Base-by-base conservation (phyloP, 371 early-diverging fungal species). In the Lichtheimia hyalospora region DNA sequence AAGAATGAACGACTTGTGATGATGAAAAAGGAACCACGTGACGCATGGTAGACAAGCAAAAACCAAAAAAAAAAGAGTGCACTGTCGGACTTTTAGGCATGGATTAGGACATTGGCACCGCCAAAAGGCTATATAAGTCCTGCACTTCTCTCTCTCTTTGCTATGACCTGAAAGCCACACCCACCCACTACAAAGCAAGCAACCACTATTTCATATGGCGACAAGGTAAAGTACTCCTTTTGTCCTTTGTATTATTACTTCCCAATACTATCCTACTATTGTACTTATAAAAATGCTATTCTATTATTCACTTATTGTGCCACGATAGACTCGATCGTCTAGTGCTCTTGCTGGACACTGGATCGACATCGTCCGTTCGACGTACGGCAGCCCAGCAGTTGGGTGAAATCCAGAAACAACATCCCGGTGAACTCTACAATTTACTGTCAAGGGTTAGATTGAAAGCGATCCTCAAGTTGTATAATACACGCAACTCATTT, bases 361-460 rank as follows among this genome's bases (percentile, higher is more conserved):
- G 97, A 23, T 92, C 94, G 6, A 96, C 96, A 1, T 81, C 92
- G 1, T 79, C 90, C 50, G 91, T 98, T 42, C 75, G 97, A 34
- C 75, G 82, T 18, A 93, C 97, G 8, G 98, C 98, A 12, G 97
- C 98, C 12, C 89, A 91, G 58, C 97, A 98, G 70, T 73, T 98
- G 54, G 97, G 97, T 21, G 92, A 94, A 59, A 92, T 97, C 60
- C 96, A 96, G 75, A 87, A 87, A 59, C 95, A 96, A 68, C 93
- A 96, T 66, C 96, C 97, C 12, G 86, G 91, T 61, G 96, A 98
- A 66, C 84, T 98, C 18, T 92, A 90, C 67, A 87, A 89, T 60
- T 75, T 97, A 13, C 75, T 97, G 40, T 89, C 89, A 18, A 86
- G 95, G 62, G 94, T 95, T 73, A 61, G 60, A 20, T 50, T 12